Evolutionary conservation across 164 flowering plant species (phyloP).

Genomic region (Saururus chinensis): DNA sequence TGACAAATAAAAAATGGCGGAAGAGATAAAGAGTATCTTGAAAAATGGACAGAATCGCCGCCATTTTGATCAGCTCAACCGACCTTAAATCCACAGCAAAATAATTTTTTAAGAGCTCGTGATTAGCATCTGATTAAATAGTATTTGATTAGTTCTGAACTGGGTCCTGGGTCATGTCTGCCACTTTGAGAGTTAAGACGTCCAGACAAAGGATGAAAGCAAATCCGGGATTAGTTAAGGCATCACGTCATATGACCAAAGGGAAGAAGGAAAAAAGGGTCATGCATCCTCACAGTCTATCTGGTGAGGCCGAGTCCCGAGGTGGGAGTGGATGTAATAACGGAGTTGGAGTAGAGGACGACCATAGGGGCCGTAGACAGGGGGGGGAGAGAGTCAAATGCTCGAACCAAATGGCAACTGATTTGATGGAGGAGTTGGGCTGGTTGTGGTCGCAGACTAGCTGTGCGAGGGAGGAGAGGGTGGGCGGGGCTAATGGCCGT

Average conservation of each 20-base stretch:
- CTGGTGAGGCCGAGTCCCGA: constrained; percentile 4
- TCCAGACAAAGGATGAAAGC: no score
- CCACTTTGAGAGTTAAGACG: no score
- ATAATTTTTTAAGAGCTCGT: no score
- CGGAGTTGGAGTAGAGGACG: not conserved
- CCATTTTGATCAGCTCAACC: no score
- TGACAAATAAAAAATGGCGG: no score
- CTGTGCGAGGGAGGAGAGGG: not conserved
- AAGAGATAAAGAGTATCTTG: no score
- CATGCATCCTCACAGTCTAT: no score
- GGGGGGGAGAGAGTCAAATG: not conserved
- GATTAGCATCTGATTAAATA: no score
- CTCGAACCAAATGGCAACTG: no score
- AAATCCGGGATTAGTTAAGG: constrained; percentile 7
- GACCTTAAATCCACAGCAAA: no score
- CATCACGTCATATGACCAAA: constrained; percentile 17
- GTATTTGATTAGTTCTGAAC: not conserved
- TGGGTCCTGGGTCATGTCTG: not conserved
- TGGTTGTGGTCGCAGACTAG: not conserved
- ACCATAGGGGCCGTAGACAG: not conserved
- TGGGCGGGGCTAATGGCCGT: not conserved
- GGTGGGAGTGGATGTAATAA: not conserved
- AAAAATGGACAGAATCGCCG: no score
- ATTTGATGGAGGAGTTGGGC: not conserved
- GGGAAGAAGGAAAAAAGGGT: not conserved